phyloP scores from a whole-genome alignment of 2,329 filamentous ascomycete species.

The Fusarium sp. region DNA sequence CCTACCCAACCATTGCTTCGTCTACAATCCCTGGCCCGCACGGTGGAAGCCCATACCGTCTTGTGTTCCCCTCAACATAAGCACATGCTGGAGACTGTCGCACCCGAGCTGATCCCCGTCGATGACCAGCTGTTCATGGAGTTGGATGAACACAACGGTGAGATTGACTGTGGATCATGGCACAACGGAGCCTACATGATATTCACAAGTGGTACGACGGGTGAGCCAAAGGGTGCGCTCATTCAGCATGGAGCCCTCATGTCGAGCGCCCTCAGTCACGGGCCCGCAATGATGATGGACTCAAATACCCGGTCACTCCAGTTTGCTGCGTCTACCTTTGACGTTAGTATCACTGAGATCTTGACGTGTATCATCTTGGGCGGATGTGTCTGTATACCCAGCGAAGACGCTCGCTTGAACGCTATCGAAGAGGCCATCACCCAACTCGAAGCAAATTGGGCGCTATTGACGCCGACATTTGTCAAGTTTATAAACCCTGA shows the following conservation, averaged over 20 bases:
- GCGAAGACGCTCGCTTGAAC: conserved; percentile 56
- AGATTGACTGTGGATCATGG: conserved; percentile 21
- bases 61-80: conserved; percentile 43
- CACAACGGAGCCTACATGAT: conserved; percentile 43
- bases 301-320: conserved; percentile 50
- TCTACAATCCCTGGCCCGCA: conserved; percentile 26
- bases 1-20: conserved; percentile 40
- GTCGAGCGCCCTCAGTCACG: conserved; percentile 39
- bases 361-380: conserved; percentile 41
- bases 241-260: conserved; percentile 41
- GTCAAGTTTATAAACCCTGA: conserved; percentile 36
- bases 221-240: conserved; percentile 39
- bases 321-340: conserved; percentile 53
- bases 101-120: conserved; percentile 33
- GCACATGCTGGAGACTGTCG: conserved; percentile 23
- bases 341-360: conserved; percentile 48
- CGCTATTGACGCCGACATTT: conserved; percentile 38
- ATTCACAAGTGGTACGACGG: conserved; percentile 40
- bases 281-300: conserved; percentile 44
- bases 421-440: conserved; percentile 47
- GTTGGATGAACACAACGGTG: not conserved
- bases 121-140: conserved; percentile 31
- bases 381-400: conserved; percentile 54
- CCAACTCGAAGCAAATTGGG: conserved; percentile 40
- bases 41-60: conserved; percentile 35